These are phyloP conservation scores for Pseudocercospora crystallina DNA, from an alignment of 2,329 filamentous ascomycete species.

Conservation along the genomic window DNA sequence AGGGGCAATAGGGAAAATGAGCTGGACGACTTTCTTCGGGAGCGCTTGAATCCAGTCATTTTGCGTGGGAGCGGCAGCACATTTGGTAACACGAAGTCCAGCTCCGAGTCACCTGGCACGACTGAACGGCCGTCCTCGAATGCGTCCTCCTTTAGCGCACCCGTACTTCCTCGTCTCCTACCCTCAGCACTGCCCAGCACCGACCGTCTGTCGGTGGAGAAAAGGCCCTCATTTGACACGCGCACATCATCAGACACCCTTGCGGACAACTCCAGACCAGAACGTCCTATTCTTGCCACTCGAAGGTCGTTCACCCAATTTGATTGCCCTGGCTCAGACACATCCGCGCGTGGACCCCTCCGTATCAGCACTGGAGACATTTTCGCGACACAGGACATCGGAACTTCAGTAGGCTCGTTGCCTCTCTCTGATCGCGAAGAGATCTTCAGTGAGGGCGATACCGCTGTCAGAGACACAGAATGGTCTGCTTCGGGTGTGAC, in stretches of 20 bases:
- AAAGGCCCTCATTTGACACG: constrained; percentile 15
- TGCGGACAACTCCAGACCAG: constrained; percentile 23
- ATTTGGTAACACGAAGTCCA: constrained; percentile 25
- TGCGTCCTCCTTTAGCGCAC: constrained; percentile 18
- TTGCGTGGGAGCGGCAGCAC: constrained; percentile 47
- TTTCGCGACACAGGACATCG: too few species aligned
- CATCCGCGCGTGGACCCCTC: too few species aligned
- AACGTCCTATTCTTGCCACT: constrained; percentile 15
- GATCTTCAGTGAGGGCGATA: too few species aligned
- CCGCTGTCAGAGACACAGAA: too few species aligned
- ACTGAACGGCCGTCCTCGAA: constrained; percentile 19
- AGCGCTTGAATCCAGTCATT: constrained; percentile 45
- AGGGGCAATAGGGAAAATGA: constrained; percentile 42
- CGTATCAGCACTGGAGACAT: too few species aligned
- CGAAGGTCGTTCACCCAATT: constrained; percentile 20
- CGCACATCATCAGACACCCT: constrained; percentile 26
- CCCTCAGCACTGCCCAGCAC: constrained; percentile 30
- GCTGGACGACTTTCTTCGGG: constrained; percentile 48
- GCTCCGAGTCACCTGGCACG: constrained; percentile 11
- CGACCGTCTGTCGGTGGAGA: constrained; percentile 11
- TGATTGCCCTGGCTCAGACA: too few species aligned
- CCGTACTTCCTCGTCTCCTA: constrained; percentile 23
- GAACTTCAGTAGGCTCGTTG: too few species aligned
- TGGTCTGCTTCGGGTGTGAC: too few species aligned
- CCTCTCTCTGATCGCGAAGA: too few species aligned